Base-by-base conservation (phyloP, 139 green algal genomes). In the Pleodorina starrii region DNA sequence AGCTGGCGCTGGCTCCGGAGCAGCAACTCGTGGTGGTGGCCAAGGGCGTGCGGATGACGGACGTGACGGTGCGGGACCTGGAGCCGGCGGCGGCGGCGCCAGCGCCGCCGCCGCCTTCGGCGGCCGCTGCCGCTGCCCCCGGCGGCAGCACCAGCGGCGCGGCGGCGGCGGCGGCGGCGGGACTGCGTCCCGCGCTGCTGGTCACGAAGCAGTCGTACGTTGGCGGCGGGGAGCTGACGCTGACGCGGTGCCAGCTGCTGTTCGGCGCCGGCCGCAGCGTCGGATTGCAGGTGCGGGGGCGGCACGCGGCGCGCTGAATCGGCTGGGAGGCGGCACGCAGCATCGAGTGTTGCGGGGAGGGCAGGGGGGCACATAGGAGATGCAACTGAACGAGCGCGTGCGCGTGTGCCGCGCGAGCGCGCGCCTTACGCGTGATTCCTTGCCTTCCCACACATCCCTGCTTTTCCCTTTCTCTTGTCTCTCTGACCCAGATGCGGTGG, bases 191-290 rank as follows among this genome's bases (percentile, higher is more conserved):
- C 0, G 83, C 83, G 46, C 36, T 88, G 21, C 83, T 81, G 44
- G 46, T 80, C 23, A 88, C 83, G 25, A 80, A 80, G 66, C 83
- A 88, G 68, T 88, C 83, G 36, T 88, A 88, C 36, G 68, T 71
- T 4, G 46, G 38, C 17, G 66, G 83, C 66, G 83, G 83, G 5
- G 35, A 44, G 23, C 44, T 88, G 83, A 19, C 35, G 48, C 83
- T 88, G 68, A 32, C 10, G 42, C 11, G 68, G 63, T 88, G 83
- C 27, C 66, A 29, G 27, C 16, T 87, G 59, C 2, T 63, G 43
- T 60, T 87, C 19, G 81, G 81, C 17, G 27, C 38, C 1, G 5
- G 5, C n/a, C 60, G 81, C 2, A 42, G 42, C n/a, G 17, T 78
- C 14, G 81, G 81, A 0, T 14, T 87, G 43, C 81, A 87, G 78